Evolutionary conservation across 371 early-diverging fungal genomes (phyloP).

Genomic region (Neoconidiobolus thromboides): DNA sequence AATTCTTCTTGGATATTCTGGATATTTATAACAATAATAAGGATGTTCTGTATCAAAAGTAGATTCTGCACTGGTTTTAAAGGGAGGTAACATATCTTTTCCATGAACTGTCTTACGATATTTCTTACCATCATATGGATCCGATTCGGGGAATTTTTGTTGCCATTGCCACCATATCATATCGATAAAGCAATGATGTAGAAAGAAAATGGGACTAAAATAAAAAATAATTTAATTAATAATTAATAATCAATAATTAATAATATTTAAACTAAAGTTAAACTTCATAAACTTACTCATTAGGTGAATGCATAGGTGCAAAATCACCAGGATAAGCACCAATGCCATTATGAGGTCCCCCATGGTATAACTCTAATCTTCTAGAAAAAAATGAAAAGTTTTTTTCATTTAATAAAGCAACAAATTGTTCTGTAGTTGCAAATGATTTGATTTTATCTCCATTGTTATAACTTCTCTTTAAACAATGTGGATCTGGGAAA

Average conservation of each 20-base stretch:
- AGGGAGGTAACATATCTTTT: not conserved
- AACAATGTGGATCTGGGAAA: constrained; percentile 12
- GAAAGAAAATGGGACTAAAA: not conserved
- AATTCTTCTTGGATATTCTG: not conserved
- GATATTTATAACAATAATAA: not conserved
- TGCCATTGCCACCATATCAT: constrained; percentile 16
- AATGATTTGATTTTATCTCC: constrained; percentile 13
- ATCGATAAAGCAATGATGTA: constrained; percentile 3
- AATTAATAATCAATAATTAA: too few relatives aligned
- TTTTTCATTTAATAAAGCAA: constrained; percentile 12
- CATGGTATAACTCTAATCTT: constrained; percentile 20
- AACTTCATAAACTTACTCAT: constrained; percentile 11
- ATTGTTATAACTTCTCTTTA: constrained; percentile 14
- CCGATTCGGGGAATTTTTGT: not conserved
- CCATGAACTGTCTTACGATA: not conserved
- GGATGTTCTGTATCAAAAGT: not conserved
- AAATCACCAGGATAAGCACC: constrained; percentile 21
- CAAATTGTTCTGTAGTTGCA: constrained; percentile 15
- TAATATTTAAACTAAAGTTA: too few relatives aligned
- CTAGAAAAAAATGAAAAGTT: constrained; percentile 12
- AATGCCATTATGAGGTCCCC: constrained; percentile 15
- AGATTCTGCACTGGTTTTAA: not conserved
- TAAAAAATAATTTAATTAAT: not conserved
- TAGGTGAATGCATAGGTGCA: constrained; percentile 16
- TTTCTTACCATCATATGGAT: not conserved